Percentiles rank a stretch among this genome's conserved stretches.
Conservation (phyloP, 192 early-diverging fungal genomes). For the Gonapodya sp. region DNA sequence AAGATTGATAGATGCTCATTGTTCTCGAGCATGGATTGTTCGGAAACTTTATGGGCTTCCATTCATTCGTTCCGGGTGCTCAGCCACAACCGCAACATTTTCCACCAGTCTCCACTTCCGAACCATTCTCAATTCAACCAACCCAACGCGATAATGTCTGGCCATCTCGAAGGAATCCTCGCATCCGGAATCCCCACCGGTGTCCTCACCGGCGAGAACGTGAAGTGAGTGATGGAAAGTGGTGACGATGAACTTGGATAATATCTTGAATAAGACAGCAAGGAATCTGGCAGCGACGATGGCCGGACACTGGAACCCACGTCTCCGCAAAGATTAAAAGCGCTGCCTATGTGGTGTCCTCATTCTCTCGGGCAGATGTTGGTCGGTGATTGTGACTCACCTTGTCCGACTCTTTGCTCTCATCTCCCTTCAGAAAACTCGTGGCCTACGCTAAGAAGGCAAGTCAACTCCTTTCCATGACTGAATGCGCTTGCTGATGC, state of each 20-base stretch:
- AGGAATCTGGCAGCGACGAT: too few relatives aligned
- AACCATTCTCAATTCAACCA: neutral
- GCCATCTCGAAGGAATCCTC: conserved; percentile 1
- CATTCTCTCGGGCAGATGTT: neutral
- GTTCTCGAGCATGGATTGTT: too few relatives aligned
- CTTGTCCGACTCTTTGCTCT: conserved; percentile 46
- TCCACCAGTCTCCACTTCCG: too few relatives aligned
- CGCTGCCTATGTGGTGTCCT: too few relatives aligned
- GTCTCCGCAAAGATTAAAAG: too few relatives aligned
- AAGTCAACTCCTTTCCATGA: too few relatives aligned
- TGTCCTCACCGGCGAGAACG: conserved; percentile 87
- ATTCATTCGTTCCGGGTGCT: too few relatives aligned
- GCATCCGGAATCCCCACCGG: conserved; percentile 58
- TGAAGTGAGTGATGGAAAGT: conserved; percentile 41
- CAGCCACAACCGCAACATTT: too few relatives aligned
- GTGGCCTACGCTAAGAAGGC: neutral
- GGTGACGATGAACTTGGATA: neutral
- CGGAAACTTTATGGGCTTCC: too few relatives aligned
- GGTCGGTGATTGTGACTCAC: conserved; percentile 1
- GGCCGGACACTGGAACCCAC: too few relatives aligned
- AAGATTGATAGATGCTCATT: too few relatives aligned
- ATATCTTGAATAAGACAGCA: neutral
- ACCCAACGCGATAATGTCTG: neutral
- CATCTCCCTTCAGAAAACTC: conserved; percentile 9
- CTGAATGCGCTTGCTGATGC: too few relatives aligned